Conservation (phyloP, 768 basidiomycete genomes). For the Naganishia onofrii region DNA sequence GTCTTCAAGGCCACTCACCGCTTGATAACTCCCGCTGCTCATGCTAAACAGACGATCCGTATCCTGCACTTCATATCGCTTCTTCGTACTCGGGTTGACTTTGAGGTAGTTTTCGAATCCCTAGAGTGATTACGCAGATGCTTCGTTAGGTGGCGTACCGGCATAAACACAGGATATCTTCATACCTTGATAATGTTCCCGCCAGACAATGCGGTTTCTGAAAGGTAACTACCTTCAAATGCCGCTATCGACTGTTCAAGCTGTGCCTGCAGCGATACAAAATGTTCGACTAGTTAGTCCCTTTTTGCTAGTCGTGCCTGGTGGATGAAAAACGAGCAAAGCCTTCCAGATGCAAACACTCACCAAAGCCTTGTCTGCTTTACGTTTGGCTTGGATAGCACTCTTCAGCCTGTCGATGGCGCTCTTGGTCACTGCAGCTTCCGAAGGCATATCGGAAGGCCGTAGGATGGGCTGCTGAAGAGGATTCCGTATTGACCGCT, state of each 20-base stretch:
- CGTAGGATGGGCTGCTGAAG: too few species aligned
- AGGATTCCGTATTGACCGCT: too few species aligned
- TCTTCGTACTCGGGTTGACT: constrained; percentile 36
- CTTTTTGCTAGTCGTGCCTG: too few species aligned
- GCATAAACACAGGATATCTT: not conserved
- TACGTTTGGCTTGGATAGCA: constrained; percentile 94
- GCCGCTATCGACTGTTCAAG: constrained; percentile 53
- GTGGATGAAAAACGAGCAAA: too few species aligned
- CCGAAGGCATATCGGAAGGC: not conserved
- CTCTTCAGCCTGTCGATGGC: constrained; percentile 63
- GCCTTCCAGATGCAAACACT: constrained; percentile 1
- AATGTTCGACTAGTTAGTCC: not conserved
- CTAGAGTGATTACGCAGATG: constrained; percentile 25
- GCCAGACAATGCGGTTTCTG: constrained; percentile 49
- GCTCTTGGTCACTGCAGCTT: constrained; percentile 17
- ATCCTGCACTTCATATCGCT: constrained; percentile 43
- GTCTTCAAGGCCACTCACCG: not conserved
- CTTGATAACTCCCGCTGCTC: constrained; percentile 50
- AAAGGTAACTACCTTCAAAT: constrained; percentile 54
- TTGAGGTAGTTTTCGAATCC: constrained; percentile 54
- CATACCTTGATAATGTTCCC: constrained; percentile 55
- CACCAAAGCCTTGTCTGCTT: constrained; percentile 60
- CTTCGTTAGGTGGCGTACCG: not conserved
- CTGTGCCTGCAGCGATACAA: constrained; percentile 41
- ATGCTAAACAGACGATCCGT: constrained; percentile 52